These are phyloP conservation scores for Plectranthus barbatus DNA, from an alignment of 257 asterid genomes.

Conservation along the genomic window DNA sequence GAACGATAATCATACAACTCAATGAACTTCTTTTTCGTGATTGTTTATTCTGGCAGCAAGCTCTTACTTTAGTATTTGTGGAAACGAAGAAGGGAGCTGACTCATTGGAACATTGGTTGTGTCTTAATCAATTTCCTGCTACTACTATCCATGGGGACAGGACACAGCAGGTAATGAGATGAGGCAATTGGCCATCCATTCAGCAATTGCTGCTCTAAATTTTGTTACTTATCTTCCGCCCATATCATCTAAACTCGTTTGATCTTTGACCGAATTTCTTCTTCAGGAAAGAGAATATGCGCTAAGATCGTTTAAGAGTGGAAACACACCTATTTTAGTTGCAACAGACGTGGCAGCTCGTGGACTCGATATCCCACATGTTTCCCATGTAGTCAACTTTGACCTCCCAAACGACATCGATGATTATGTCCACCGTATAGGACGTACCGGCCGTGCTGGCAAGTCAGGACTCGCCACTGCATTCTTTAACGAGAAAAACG, in stretches of 20 bases:
- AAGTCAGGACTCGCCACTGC: slow-evolving; percentile 80
- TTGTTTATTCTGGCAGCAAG: slow-evolving; percentile 45
- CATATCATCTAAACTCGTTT: no score
- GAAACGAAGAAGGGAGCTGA: slow-evolving; percentile 96
- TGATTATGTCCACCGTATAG: slow-evolving; percentile 79
- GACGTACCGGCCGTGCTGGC: slow-evolving; percentile 90
- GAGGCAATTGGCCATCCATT: background rate
- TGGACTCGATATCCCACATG: slow-evolving; percentile 80
- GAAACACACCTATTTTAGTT: slow-evolving; percentile 70
- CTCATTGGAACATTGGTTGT: slow-evolving; percentile 75
- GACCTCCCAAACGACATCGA: slow-evolving; percentile 81
- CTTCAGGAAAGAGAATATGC: slow-evolving; percentile 74
- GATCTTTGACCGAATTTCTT: background rate
- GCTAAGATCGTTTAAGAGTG: slow-evolving; percentile 71
- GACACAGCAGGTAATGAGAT: slow-evolving; percentile 60
- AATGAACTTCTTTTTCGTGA: background rate
- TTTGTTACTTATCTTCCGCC: no score
- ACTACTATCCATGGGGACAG: slow-evolving; percentile 92
- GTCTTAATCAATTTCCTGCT: slow-evolving; percentile 64
- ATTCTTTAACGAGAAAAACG: slow-evolving; percentile 58
- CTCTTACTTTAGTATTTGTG: slow-evolving; percentile 83
- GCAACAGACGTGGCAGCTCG: slow-evolving; percentile 91
- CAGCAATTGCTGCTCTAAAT: no score
- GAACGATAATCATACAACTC: background rate
- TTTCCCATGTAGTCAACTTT: slow-evolving; percentile 68